These are phyloP conservation scores for Epichloe elymi DNA, from an alignment of 2,329 filamentous ascomycete genomes.

Conservation along the genomic window DNA sequence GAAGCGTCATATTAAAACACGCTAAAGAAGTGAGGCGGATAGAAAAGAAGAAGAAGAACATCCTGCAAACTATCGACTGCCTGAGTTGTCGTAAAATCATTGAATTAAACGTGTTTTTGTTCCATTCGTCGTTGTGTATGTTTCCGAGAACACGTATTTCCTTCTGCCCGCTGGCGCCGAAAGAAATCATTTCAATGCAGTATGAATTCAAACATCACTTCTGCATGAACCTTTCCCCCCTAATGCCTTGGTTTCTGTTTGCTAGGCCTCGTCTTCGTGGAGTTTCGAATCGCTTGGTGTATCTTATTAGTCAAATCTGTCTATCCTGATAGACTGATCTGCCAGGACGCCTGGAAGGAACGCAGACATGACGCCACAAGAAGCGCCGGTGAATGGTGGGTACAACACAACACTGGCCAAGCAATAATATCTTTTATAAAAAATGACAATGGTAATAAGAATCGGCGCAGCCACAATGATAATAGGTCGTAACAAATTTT, in stretches of 20 bases:
- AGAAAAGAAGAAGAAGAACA: too few species aligned
- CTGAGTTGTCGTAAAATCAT: neutral
- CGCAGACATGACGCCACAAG: constrained; percentile 3
- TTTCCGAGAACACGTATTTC: neutral
- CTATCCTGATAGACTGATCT: neutral
- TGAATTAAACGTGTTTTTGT: neutral
- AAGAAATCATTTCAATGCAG: neutral
- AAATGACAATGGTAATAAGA: constrained; percentile 2
- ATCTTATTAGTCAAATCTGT: neutral
- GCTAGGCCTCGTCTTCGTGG: neutral
- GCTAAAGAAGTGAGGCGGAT: too few species aligned
- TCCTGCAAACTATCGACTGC: too few species aligned
- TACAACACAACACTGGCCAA: constrained; percentile 5
- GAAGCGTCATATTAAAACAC: too few species aligned
- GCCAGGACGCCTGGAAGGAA: neutral
- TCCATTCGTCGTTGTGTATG: neutral
- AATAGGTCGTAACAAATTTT: constrained; percentile 2
- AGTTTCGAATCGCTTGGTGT: neutral
- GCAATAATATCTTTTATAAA: constrained; percentile 6
- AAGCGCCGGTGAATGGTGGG: neutral
- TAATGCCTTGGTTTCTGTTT: neutral
- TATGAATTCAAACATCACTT: neutral
- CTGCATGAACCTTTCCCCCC: neutral
- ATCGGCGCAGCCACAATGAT: constrained; percentile 2
- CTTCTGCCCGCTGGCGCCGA: neutral